A percentile compares a stretch with the other conserved stretches of the same genome.
Conservation (phyloP, 345 rosid genomes). For the Melastoma malabathricum region DNA sequence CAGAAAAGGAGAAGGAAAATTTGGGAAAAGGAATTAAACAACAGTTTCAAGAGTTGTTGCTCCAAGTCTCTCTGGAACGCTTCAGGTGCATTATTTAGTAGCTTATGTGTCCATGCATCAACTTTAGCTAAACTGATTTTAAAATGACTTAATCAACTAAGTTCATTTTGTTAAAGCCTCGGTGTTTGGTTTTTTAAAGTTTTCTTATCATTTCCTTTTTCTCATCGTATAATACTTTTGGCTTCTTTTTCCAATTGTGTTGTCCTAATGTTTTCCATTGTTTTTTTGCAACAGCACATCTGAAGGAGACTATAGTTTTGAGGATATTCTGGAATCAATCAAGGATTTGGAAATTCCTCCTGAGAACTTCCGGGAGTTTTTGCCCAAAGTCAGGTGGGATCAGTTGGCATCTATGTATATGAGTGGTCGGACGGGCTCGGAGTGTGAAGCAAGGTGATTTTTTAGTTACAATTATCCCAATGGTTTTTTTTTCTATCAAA, state of each 20-base stretch:
- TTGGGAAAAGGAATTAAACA: slow-evolving; percentile 63
- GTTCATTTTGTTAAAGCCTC: not conserved
- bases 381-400: slow-evolving; percentile 79
- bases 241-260: not conserved
- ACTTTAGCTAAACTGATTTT: too few relatives aligned
- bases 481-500: too few relatives aligned
- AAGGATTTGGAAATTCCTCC: slow-evolving; percentile 66
- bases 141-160: too few relatives aligned
- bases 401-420: slow-evolving; percentile 50
- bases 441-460: slow-evolving; percentile 77
- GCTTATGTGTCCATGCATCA: not conserved
- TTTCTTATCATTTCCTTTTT: not conserved
- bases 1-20: slow-evolving; percentile 48
- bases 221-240: not conserved
- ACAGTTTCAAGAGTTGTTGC: slow-evolving; percentile 59
- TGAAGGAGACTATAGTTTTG: slow-evolving; percentile 32
- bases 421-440: slow-evolving; percentile 58
- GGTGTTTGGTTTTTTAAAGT: not conserved
- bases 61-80: slow-evolving; percentile 40
- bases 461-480: not conserved
- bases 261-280: not conserved
- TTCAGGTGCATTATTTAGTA: slow-evolving; percentile 29
- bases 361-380: slow-evolving; percentile 50
- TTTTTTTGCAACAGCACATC: slow-evolving; percentile 25
- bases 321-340: slow-evolving; percentile 35